Evolutionary conservation across 345 rosid genomes (phyloP).

Genomic region (Eucalyptus pauciflora): DNA sequence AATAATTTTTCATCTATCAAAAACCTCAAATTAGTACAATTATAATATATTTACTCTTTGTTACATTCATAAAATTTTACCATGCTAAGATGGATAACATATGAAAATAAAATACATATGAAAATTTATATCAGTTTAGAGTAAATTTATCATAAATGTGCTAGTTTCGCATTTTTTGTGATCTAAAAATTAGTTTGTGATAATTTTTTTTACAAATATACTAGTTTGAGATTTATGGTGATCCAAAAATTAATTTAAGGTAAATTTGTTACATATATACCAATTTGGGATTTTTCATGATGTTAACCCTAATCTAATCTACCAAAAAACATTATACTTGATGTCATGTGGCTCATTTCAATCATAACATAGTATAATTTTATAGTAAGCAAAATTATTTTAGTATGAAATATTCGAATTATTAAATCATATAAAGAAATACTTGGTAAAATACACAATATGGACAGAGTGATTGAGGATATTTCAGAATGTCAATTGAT

Average conservation of each 20-base stretch:
- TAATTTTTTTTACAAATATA: no score
- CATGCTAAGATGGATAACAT: no score
- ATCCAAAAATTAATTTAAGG: no score
- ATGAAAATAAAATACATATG: no score
- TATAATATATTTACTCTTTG: not conserved
- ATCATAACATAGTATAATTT: not conserved
- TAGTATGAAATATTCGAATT: not conserved
- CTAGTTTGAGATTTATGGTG: no score
- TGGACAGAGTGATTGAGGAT: not conserved
- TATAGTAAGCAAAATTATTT: not conserved
- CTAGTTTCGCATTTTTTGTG: no score
- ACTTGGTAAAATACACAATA: not conserved
- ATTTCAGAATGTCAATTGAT: not conserved
- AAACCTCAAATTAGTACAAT: not conserved
- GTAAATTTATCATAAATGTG: no score
- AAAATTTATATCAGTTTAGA: no score
- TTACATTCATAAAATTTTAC: no score
- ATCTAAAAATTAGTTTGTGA: no score
- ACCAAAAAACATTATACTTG: not conserved
- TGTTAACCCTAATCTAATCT: not conserved
- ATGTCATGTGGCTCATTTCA: not conserved
- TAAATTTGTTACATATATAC: no score
- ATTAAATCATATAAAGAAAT: not conserved
- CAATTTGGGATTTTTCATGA: fast-evolving
- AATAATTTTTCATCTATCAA: fast-evolving